Conservation (phyloP, 352 stramenopile species). For the Pythium dissotocum region DNA sequence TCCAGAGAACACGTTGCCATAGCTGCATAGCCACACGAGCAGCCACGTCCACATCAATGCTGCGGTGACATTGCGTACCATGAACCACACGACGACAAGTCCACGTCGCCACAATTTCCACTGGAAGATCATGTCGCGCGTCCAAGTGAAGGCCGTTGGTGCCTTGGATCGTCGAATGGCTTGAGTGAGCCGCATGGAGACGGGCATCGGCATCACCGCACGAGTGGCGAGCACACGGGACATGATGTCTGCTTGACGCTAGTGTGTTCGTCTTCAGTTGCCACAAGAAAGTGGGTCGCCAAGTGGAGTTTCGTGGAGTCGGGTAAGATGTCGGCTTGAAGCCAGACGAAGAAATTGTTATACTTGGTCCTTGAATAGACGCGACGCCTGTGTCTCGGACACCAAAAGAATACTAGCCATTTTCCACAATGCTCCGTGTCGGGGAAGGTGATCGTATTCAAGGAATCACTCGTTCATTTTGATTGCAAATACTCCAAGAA, state of each 20-base stretch:
- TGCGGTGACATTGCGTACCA: neutral
- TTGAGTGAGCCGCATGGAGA: neutral
- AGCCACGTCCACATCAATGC: constrained; percentile 7
- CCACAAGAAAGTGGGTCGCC: neutral
- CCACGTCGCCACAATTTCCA: constrained; percentile 4
- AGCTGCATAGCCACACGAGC: constrained; percentile 23
- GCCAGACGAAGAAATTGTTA: neutral
- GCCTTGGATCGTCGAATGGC: neutral
- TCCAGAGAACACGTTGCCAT: constrained; percentile 31
- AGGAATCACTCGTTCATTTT: constrained; percentile 37
- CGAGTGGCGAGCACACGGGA: neutral
- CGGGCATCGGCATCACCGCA: neutral
- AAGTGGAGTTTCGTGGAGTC: neutral
- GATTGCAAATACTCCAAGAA: constrained; percentile 84
- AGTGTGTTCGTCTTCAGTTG: neutral
- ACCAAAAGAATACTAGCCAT: neutral
- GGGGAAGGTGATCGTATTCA: no score
- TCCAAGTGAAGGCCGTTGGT: neutral
- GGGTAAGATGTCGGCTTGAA: neutral
- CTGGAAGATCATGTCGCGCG: neutral
- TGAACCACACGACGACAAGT: neutral
- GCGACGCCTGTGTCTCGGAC: neutral
- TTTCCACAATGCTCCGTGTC: neutral
- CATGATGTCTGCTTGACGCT: neutral
- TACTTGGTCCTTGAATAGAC: neutral